Evolutionary conservation across 805 yeast species (phyloP).

Genomic region (Monosporozyma yasuniensis): DNA sequence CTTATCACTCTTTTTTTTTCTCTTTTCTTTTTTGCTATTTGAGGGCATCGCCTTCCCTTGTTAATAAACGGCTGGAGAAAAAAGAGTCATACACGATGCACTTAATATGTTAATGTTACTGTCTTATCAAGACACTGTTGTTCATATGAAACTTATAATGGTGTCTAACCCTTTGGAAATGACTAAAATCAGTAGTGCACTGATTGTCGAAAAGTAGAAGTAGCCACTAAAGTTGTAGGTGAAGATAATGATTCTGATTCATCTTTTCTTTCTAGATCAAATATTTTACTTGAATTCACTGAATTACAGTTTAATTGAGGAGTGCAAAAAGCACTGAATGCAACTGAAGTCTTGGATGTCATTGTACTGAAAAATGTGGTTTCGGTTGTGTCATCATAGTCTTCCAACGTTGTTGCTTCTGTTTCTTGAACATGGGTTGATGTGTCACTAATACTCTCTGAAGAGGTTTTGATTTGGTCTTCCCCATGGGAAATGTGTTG

Average conservation of each 20-base stretch:
- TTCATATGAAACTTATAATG: too few species aligned
- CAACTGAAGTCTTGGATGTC: background rate
- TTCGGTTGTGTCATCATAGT: background rate
- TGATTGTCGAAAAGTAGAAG: background rate
- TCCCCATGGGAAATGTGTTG: constrained; percentile 34
- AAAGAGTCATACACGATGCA: too few species aligned
- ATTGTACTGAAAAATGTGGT: background rate
- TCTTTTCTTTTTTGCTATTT: too few species aligned
- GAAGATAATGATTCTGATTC: background rate
- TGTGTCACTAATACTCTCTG: background rate
- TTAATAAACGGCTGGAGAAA: too few species aligned
- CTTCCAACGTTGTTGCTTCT: background rate
- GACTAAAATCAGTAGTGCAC: background rate
- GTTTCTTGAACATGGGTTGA: background rate
- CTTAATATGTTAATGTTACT: too few species aligned
- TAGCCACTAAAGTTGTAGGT: background rate
- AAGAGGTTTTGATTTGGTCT: constrained; percentile 3
- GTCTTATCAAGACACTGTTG: too few species aligned
- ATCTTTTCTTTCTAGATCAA: background rate
- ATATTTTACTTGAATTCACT: background rate
- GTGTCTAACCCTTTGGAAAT: too few species aligned
- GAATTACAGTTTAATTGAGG: background rate
- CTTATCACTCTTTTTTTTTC: too few species aligned
- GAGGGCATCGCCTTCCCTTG: too few species aligned
- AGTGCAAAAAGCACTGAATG: constrained; percentile 4